Percentiles rank a stretch among this genome's conserved stretches.
These are phyloP conservation scores for Epichloe baconii DNA, from an alignment of 2,329 filamentous ascomycete species.

Conservation along the genomic window DNA sequence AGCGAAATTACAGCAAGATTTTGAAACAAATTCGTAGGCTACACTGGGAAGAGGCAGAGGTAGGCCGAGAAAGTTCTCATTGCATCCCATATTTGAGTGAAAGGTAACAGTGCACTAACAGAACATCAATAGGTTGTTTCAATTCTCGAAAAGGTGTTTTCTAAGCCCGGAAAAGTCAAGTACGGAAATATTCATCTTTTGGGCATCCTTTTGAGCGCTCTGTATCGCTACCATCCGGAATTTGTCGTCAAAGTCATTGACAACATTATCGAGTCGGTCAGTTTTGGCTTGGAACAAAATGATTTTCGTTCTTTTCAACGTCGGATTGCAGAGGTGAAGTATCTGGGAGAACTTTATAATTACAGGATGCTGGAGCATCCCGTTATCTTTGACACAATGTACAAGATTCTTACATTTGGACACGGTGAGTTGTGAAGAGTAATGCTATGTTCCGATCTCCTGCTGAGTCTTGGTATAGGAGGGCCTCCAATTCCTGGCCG, in stretches of 20 bases:
- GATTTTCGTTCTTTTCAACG: slow-evolving; percentile 97
- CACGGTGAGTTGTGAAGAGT: slow-evolving; percentile 42
- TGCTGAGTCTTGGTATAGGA: slow-evolving; percentile 26
- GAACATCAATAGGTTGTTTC: slow-evolving; percentile 43
- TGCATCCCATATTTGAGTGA: background rate
- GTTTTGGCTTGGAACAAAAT: slow-evolving; percentile 80
- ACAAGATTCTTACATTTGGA: slow-evolving; percentile 87
- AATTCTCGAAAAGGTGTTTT: slow-evolving; percentile 80
- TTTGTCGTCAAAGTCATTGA: slow-evolving; percentile 91
- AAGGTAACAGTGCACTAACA: background rate
- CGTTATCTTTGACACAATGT: slow-evolving; percentile 89
- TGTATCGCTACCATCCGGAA: slow-evolving; percentile 82
- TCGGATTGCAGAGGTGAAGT: slow-evolving; percentile 89
- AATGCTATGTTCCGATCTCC: background rate
- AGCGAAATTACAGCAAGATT: slow-evolving; percentile 85
- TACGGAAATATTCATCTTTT: slow-evolving; percentile 94
- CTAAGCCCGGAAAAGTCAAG: slow-evolving; percentile 93
- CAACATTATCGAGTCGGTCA: slow-evolving; percentile 77
- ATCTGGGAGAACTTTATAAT: slow-evolving; percentile 91
- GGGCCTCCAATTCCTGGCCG: slow-evolving; percentile 71
- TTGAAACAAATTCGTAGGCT: slow-evolving; percentile 88
- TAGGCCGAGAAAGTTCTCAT: slow-evolving; percentile 19
- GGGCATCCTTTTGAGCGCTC: slow-evolving; percentile 73
- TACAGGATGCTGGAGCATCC: slow-evolving; percentile 94
- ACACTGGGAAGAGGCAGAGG: slow-evolving; percentile 91